Evolutionary conservation across 495 filamentous ascomycete species (phyloP).

Genomic region (Aspergillus panamensis): DNA sequence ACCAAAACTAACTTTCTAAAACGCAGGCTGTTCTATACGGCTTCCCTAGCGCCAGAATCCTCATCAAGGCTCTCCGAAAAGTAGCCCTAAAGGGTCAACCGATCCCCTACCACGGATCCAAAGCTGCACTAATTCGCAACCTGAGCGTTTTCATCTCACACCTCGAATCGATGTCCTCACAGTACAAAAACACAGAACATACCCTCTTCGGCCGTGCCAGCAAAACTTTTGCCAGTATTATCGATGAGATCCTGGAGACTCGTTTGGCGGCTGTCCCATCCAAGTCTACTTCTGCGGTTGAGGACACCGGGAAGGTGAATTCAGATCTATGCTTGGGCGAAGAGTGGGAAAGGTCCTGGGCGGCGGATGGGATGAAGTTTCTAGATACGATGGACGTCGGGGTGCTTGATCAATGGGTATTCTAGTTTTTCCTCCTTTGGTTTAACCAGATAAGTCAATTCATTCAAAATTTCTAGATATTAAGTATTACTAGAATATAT

Average conservation of each 20-base stretch:
- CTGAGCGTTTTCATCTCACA: slow-evolving; percentile 53
- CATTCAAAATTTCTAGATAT: no score
- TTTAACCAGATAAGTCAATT: no score
- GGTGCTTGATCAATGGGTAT: slow-evolving; percentile 32
- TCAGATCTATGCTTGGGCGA: background rate
- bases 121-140: slow-evolving; percentile 56
- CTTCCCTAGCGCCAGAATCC: slow-evolving; percentile 41
- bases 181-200: slow-evolving; percentile 22
- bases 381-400: slow-evolving; percentile 30
- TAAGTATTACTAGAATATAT: no score
- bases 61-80: slow-evolving; percentile 43
- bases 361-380: slow-evolving; percentile 23
- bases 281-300: background rate
- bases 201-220: slow-evolving; percentile 30
- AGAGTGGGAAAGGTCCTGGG: slow-evolving; percentile 19
- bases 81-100: slow-evolving; percentile 40
- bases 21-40: slow-evolving; percentile 40
- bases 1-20: no score
- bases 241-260: slow-evolving; percentile 37
- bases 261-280: slow-evolving; percentile 1
- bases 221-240: slow-evolving; percentile 29
- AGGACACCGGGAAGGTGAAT: background rate
- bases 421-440: slow-evolving; percentile 12
- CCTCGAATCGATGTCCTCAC: slow-evolving; percentile 26
- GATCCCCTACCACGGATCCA: slow-evolving; percentile 39